Base-by-base conservation (phyloP, 108 stramenopile genomes). In the Licmophora abbreviata region DNA sequence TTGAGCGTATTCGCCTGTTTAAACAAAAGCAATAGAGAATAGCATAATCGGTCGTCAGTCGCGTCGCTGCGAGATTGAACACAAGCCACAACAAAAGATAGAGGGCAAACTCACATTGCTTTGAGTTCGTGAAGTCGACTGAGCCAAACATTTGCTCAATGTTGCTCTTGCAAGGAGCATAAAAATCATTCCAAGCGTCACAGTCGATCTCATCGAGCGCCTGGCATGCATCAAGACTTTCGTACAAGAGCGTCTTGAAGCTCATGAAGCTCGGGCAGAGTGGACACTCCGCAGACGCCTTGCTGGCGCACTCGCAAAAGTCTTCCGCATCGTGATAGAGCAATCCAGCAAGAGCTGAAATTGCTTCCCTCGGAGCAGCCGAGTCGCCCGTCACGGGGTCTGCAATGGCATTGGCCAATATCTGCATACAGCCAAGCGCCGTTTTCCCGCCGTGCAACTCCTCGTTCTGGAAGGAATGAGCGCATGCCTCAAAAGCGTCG, bases 191-290 rank as follows among this genome's bases (percentile, higher is more conserved):
- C 88, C 86, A 90, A 2, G 88, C 76, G 58, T 73, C 84, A 41
- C 93, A 94, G 54, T 94, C 93, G 55, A 94, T 88, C 30, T 71
- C 73, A 70, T 94, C 93, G 26, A 94, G 69, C 17, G 88, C 72
- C 38, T 64, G 54, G 66, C 93, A 94, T 4, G 85, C 93, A 64
- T 94, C 93, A 7, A 87, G 59, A 4, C 85, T 66, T 59, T 94
- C 93, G 34, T 71, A 84, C n/a, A 94, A 40, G 11, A 94, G 48
- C 14, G 81, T 86, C 48, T 90, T 90, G 84, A 91, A 88, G 29
- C 73, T 63, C 51, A 69, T 51, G 55, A 94, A 94, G 18, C 62
- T 58, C 20, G 67, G 60, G 53, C 93, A 94, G 33, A 81, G 51
- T 1, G 93, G 88, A 44, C 81, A 70, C 25, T 54, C 55, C 23